These are phyloP conservation scores for Argentina anserina DNA, from an alignment of 306 rosid genomes.

Conservation along the genomic window DNA sequence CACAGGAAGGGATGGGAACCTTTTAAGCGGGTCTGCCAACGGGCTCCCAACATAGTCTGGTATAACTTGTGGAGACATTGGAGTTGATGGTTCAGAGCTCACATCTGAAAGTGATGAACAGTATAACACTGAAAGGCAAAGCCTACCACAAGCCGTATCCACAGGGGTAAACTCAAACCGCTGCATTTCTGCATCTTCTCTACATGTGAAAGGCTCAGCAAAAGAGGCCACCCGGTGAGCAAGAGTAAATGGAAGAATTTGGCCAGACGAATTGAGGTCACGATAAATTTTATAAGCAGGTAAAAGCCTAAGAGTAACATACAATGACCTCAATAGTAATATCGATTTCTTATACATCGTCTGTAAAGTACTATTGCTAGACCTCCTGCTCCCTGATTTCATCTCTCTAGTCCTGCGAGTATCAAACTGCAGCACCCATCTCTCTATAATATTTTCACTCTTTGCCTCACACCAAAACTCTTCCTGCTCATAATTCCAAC, in stretches of 20 bases:
- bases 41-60: slow-evolving; percentile 86
- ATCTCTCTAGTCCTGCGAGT: slow-evolving; percentile 46
- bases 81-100: slow-evolving; percentile 57
- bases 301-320: slow-evolving; percentile 66
- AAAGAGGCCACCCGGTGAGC: slow-evolving; percentile 65
- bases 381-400: slow-evolving; percentile 53
- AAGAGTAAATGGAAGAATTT: slow-evolving; percentile 54
- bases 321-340: slow-evolving; percentile 75
- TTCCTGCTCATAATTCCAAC: slow-evolving; percentile 49
- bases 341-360: slow-evolving; percentile 60
- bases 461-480: slow-evolving; percentile 41
- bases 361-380: slow-evolving; percentile 43
- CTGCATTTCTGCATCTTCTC: slow-evolving; percentile 67
- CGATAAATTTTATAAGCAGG: slow-evolving; percentile 66
- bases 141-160: slow-evolving; percentile 74
- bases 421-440: slow-evolving; percentile 80
- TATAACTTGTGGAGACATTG: slow-evolving; percentile 71
- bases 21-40: slow-evolving; percentile 55
- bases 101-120: slow-evolving; percentile 45
- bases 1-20: slow-evolving; percentile 55
- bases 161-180: slow-evolving; percentile 74
- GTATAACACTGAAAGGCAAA: slow-evolving; percentile 65
- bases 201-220: slow-evolving; percentile 61
- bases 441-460: slow-evolving; percentile 73
- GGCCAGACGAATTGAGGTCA: slow-evolving; percentile 60